Evolutionary conservation across 345 rosid species (phyloP).

Genomic region (Eucalyptus melliodora): DNA sequence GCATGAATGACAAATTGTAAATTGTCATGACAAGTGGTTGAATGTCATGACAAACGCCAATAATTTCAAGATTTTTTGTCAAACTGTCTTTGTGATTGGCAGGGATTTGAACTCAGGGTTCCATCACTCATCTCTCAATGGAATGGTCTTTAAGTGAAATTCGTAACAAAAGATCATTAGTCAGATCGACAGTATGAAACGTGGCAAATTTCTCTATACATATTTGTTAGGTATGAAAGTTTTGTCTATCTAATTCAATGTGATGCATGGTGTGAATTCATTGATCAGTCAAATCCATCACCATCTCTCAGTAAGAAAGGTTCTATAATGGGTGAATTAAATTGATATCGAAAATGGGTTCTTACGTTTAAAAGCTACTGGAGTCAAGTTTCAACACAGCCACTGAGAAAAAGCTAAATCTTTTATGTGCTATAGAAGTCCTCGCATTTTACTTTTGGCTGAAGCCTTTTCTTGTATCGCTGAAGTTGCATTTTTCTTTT

Average conservation of each 20-base stretch:
- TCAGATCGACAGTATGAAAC: not conserved
- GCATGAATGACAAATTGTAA: not conserved
- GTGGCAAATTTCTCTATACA: not conserved
- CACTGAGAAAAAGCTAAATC: not conserved
- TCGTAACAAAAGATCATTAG: rapidly evolving
- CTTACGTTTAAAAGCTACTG: not conserved
- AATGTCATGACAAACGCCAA: not conserved
- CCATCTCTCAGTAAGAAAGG: no score
- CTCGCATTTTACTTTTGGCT: not conserved
- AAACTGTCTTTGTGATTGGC: rapidly evolving
- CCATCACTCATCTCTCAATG: not conserved
- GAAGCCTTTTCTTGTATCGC: not conserved
- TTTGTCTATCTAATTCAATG: not conserved
- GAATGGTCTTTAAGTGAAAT: not conserved
- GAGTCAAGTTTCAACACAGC: not conserved
- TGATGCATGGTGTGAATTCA: not conserved
- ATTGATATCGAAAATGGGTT: not conserved
- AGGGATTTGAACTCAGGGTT: not conserved
- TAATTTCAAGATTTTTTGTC: not conserved
- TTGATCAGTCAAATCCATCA: not conserved
- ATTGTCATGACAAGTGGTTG: not conserved
- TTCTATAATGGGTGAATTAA: not conserved
- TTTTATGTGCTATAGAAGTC: not conserved
- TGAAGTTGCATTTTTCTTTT: not conserved
- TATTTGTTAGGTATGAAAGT: not conserved